Base-by-base conservation (phyloP, 768 basidiomycete species). In the Mycena floridula region DNA sequence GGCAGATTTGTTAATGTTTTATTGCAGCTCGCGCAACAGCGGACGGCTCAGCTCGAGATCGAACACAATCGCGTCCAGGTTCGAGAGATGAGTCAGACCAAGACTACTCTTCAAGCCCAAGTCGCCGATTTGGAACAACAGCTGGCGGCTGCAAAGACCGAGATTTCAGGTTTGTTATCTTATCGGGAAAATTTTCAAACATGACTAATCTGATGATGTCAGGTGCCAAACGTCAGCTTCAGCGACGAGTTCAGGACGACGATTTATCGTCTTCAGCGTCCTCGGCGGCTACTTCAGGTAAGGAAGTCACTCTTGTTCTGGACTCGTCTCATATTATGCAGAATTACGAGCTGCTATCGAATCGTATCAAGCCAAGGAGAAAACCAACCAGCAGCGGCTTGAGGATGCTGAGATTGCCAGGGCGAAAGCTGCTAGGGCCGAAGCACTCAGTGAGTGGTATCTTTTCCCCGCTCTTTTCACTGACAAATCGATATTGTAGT, bases 351-450 rank as follows among this genome's bases (percentile, higher is more conserved):
- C 78, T 35, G 78, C 76, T 1, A 67, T 86, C 18, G 76, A 84
- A 50, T 69, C 77, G 15, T 81, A 84, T 62, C 80, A 83, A 55
- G 63, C 73, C 24, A 85, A 87, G 54, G 72, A 78, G 25, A 70
- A 75, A 40, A 64, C 70, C 1, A 77, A 79, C 45, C 73, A 79
- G 24, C 71, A 73, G 37, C 74, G 76, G 8, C 69, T 86, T 18
- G 82, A 89, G 57, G 76, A 76, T 11, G 73, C 80, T 1, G 86
- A 89, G 54, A 77, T 86, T 41, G 79, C 77, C 6, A 70, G 76
- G 37, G 82, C 76, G 5, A 86, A 80, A 52, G 72, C 76, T 12
- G 74, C 77, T 38, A 75, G 82, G 13, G 75, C 74, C 3, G 86
- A 87, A 60, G 71, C 76, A 4, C 71, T 76, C 52, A 70, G 87